phyloP scores from a whole-genome alignment of 2,329 filamentous ascomycete species.

The Torrubiellomyces zombiae region DNA sequence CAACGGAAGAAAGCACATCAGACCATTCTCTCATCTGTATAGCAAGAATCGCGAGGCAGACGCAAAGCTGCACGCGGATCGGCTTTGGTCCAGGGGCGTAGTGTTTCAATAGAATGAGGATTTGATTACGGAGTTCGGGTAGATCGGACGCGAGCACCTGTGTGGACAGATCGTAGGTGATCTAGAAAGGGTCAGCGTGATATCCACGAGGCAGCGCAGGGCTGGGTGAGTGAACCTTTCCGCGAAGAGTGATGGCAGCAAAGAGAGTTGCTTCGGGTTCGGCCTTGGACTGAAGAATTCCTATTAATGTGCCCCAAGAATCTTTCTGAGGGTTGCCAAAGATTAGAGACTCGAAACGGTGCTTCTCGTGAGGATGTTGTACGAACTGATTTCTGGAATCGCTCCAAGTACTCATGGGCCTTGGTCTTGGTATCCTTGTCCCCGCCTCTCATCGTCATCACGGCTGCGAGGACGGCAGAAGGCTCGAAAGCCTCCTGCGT shows the following conservation, averaged over 20 bases:
- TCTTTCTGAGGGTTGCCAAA: constrained; percentile 45
- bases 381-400: constrained; percentile 90
- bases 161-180: constrained; percentile 79
- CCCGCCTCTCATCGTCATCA: constrained; percentile 81
- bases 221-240: constrained; percentile 54
- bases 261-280: constrained; percentile 83
- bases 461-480: constrained; percentile 60
- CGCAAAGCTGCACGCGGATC: constrained; percentile 80
- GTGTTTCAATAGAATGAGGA: constrained; percentile 63
- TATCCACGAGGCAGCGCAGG: no score
- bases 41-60: constrained; percentile 84
- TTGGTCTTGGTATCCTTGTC: constrained; percentile 72
- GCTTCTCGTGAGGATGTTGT: no score
- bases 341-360: no score
- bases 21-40: constrained; percentile 96
- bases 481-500: constrained; percentile 60
- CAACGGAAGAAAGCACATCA: constrained; percentile 71
- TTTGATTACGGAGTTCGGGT: constrained; percentile 62
- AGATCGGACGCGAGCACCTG: constrained; percentile 68
- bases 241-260: constrained; percentile 89
- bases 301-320: constrained; percentile 80
- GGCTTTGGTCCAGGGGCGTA: constrained; percentile 72
- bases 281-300: constrained; percentile 67
- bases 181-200: constrained; percentile 35
- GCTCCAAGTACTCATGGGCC: constrained; percentile 80